Percentiles rank a stretch among this genome's conserved stretches.
phyloP scores from a whole-genome alignment of 345 rosid species.

The Citrus sinensis region DNA sequence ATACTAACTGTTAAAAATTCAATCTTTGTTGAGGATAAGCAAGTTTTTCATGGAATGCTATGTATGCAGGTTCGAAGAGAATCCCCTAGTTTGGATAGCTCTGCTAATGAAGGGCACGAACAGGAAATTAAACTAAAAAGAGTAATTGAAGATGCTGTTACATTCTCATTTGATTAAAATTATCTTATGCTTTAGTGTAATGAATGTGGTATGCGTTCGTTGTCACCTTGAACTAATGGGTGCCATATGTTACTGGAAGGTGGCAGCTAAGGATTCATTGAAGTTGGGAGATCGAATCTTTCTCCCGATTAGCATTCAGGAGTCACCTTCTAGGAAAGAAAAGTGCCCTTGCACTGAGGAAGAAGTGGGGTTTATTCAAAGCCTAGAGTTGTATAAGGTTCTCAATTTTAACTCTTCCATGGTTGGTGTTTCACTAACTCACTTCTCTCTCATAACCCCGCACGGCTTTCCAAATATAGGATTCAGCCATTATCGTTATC shows the following conservation, averaged over 20 bases:
- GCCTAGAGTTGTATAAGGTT: slow-evolving; percentile 81
- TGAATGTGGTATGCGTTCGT: neutral
- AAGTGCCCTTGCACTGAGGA: slow-evolving; percentile 43
- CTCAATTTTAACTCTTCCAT: slow-evolving; percentile 4
- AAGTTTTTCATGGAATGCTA: neutral
- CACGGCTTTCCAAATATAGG: slow-evolving; percentile 45
- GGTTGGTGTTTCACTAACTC: slow-evolving; percentile 2
- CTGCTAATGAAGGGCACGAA: slow-evolving; percentile 27
- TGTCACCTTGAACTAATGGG: neutral
- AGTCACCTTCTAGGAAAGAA: slow-evolving; percentile 39
- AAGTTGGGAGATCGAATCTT: slow-evolving; percentile 66
- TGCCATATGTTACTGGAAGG: slow-evolving; percentile 37
- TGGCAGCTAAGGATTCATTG: slow-evolving; percentile 74
- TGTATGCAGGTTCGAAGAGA: slow-evolving; percentile 66
- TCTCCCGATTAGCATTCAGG: slow-evolving; percentile 60
- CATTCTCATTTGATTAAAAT: slow-evolving; percentile 2
- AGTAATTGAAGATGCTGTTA: slow-evolving; percentile 31
- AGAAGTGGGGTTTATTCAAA: slow-evolving; percentile 58
- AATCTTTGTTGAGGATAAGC: neutral
- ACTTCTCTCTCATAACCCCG: slow-evolving; percentile 6
- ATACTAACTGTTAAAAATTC: neutral
- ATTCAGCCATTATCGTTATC: slow-evolving; percentile 66
- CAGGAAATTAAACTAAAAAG: slow-evolving; percentile 49
- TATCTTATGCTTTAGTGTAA: neutral
- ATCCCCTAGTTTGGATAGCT: slow-evolving; percentile 17